Evolutionary conservation across 2,329 filamentous ascomycete genomes (phyloP), one percentile per base, ranked within the genome.

Genomic region (Albophoma yamanashiensis): DNA sequence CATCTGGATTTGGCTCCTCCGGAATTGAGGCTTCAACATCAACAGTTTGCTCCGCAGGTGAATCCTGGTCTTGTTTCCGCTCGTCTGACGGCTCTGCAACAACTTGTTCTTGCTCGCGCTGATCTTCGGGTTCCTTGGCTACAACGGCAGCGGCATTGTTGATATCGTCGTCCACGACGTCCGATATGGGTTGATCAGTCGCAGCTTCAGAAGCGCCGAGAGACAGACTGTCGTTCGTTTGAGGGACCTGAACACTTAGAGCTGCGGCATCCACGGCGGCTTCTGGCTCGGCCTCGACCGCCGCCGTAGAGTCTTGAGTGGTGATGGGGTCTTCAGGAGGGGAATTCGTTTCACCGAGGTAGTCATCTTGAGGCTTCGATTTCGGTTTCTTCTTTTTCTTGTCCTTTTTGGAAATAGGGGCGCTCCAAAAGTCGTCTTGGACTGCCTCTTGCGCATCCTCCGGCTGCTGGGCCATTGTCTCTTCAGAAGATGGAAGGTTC

Each of bases 351-450:
- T 64, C 58, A 27, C 58, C 56, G 25, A 52, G 38, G 7, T 55
- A 55, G 58, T 60, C 60, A 38, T 50, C 40, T 53, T 58, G 55
- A 27, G 43, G 57, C 17, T 45, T 55, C 59, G 38, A 43, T 59
- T 61, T 61, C 27, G 55, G 25, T 27, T 58, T 62, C 60, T 56
- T 70, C 50, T 66, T 66, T 60, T 71, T 70, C 61, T 67, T 70
- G 53, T 70, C 68, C 59, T 70, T 67, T 58, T 65, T 66, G 39
- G 64, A 65, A 55, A 63, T 62, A 52, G 66, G 58, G 40, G 45
- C 45, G 27, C 55, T 59, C 59, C 52, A 58, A 38, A 60, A 38
- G 50, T 63, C 58, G 11, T 56, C 57, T 45, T 31, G n/a, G 27
- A 53, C 61, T 12, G 42, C 43, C 56, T 45, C 58, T 43, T 63